A percentile compares a stretch with the other conserved stretches of the same genome.
Evolutionary conservation across 129 eudicot genomes (phyloP).

Genomic region (Flaveria sonorensis): DNA sequence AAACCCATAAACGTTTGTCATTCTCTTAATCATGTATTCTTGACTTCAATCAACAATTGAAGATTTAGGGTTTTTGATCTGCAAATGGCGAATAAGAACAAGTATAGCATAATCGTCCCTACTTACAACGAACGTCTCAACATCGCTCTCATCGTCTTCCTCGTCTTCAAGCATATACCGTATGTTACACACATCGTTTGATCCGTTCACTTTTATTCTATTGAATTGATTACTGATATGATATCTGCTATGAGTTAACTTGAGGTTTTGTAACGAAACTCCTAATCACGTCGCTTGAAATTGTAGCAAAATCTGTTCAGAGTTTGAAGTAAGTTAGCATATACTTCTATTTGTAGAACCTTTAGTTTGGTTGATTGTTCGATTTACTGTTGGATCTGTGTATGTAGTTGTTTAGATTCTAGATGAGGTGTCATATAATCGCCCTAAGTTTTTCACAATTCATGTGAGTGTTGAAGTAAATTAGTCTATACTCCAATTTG

Average conservation of each 20-base stretch:
- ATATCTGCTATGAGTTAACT: no score
- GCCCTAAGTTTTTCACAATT: neutral
- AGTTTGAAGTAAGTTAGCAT: neutral
- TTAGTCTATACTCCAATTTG: neutral
- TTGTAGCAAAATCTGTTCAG: neutral
- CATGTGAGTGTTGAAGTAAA: neutral
- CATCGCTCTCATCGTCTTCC: conserved; percentile 87
- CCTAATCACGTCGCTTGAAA: neutral
- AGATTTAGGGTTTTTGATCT: conserved; percentile 38
- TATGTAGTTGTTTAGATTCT: neutral
- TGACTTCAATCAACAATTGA: neutral
- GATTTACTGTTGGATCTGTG: conserved; percentile 5
- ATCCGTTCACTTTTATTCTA: no score
- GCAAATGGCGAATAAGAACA: conserved; percentile 48
- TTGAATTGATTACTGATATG: conserved; percentile 3
- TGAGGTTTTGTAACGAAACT: neutral
- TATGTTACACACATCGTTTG: conserved; percentile 16
- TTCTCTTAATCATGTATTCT: no score
- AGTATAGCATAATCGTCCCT: conserved; percentile 82
- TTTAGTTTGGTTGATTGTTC: conserved; percentile 5
- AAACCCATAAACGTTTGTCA: no score
- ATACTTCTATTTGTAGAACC: neutral
- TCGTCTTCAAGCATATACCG: conserved; percentile 84
- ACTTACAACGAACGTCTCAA: conserved; percentile 97
- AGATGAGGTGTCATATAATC: neutral